A percentile compares a stretch with the other conserved stretches of the same genome.
Conservation (phyloP, 108 stramenopile genomes). For the Discostella stelligeroides region DNA sequence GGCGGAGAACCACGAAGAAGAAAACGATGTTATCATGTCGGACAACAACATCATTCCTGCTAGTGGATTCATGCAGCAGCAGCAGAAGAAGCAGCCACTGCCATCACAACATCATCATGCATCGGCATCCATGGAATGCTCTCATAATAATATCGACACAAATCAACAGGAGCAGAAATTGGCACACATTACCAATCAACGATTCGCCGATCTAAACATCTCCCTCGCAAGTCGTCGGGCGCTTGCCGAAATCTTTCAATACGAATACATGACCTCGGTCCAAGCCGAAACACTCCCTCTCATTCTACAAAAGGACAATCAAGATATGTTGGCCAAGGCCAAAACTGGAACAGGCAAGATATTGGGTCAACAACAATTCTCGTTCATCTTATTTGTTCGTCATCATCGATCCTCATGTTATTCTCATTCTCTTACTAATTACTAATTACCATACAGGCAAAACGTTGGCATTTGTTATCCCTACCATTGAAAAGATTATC, state of each 20-base stretch:
- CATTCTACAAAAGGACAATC: constrained; percentile 31
- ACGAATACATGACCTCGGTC: constrained; percentile 81
- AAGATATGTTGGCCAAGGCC: constrained; percentile 64
- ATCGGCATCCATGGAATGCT: too few relatives aligned
- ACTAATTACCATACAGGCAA: too few relatives aligned
- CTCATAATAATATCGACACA: too few relatives aligned
- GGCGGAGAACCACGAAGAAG: not conserved
- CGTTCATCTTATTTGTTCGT: too few relatives aligned
- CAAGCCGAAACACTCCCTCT: constrained; percentile 73
- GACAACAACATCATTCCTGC: constrained; percentile 2
- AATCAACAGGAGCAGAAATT: not conserved
- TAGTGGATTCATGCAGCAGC: constrained; percentile 1
- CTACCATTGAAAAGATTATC: constrained; percentile 77
- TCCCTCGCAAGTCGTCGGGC: constrained; percentile 51
- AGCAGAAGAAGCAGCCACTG: not conserved
- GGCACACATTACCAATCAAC: constrained; percentile 39
- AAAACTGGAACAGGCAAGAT: constrained; percentile 95
- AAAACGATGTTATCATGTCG: not conserved
- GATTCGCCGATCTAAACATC: constrained; percentile 52
- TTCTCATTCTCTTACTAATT: too few relatives aligned
- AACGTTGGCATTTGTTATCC: constrained; percentile 90
- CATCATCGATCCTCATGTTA: too few relatives aligned
- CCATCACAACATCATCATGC: too few relatives aligned
- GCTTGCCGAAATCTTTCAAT: constrained; percentile 67
- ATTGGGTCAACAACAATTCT: too few relatives aligned